Evolutionary conservation across 371 early-diverging fungal species (phyloP).

Genomic region (Fennellomyces sp.): DNA sequence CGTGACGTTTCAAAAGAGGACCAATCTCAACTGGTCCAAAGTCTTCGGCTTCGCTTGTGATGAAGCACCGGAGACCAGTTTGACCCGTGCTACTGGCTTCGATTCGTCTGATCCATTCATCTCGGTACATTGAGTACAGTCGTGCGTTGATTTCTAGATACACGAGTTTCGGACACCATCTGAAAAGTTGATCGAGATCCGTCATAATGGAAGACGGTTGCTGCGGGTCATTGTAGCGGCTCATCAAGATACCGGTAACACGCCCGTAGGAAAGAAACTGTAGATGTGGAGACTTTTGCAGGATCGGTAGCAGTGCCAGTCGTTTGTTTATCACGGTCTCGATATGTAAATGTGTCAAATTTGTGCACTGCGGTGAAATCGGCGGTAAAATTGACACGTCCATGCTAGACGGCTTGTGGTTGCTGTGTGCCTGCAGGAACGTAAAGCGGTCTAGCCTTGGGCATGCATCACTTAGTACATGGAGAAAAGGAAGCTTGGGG

Average conservation of each 20-base stretch:
- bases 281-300: not conserved
- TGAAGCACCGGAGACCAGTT: not conserved
- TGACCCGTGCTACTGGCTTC: not conserved
- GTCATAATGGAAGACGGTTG: not conserved
- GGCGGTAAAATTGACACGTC: not conserved
- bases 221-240: not conserved
- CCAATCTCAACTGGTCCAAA: not conserved
- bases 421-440: too few relatives aligned
- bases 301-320: not conserved
- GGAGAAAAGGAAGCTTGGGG: not conserved
- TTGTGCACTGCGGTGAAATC: not conserved
- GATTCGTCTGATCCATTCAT: not conserved
- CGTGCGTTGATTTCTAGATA: not conserved
- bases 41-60: not conserved
- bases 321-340: not conserved
- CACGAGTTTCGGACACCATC: not conserved
- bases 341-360: not conserved
- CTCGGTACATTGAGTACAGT: not conserved
- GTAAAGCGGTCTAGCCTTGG: not conserved
- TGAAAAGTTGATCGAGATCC: not conserved
- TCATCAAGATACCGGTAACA: too few relatives aligned
- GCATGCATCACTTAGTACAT: not conserved
- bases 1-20: not conserved
- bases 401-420: too few relatives aligned
- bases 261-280: too few relatives aligned